Conservation (phyloP, 2,329 filamentous ascomycete species). For the Trichoderma endophyticum region DNA sequence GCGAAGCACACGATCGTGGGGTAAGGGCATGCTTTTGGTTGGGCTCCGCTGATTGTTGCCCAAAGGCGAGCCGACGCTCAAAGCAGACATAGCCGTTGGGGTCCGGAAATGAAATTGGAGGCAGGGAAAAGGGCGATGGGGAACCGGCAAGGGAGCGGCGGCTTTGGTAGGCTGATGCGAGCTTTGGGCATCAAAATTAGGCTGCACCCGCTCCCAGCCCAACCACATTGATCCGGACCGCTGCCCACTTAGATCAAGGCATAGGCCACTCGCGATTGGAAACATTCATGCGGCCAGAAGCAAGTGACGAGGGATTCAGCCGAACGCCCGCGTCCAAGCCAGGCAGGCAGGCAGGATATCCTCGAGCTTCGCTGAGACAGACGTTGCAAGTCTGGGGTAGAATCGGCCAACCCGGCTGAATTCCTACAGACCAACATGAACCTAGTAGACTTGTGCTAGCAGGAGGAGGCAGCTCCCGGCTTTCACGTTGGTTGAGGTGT, state of each 20-base stretch:
- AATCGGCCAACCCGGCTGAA: background rate
- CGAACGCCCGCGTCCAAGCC: background rate
- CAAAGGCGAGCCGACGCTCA: constrained; percentile 17
- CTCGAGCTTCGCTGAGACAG: background rate
- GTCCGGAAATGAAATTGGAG: constrained; percentile 14
- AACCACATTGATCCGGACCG: constrained; percentile 8
- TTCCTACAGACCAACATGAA: background rate
- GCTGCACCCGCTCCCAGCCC: constrained; percentile 18
- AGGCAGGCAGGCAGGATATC: background rate
- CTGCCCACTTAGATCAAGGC: constrained; percentile 17
- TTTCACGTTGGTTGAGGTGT: background rate
- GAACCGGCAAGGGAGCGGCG: background rate
- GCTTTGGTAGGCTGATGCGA: constrained; percentile 7
- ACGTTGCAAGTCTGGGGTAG: background rate
- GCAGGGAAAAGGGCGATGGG: constrained; percentile 3
- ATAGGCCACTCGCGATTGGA: constrained; percentile 10
- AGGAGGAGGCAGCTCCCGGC: background rate
- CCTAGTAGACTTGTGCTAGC: background rate
- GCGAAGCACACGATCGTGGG: constrained; percentile 17
- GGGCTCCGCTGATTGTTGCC: constrained; percentile 21
- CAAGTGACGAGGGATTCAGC: constrained; percentile 7
- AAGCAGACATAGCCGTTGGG: constrained; percentile 1
- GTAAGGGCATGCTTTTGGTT: constrained; percentile 18
- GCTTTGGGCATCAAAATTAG: constrained; percentile 20
- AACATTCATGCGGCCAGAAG: background rate